Base-by-base conservation (phyloP, 1,284 basidiomycete genomes). In the Boletus subluridellus region DNA sequence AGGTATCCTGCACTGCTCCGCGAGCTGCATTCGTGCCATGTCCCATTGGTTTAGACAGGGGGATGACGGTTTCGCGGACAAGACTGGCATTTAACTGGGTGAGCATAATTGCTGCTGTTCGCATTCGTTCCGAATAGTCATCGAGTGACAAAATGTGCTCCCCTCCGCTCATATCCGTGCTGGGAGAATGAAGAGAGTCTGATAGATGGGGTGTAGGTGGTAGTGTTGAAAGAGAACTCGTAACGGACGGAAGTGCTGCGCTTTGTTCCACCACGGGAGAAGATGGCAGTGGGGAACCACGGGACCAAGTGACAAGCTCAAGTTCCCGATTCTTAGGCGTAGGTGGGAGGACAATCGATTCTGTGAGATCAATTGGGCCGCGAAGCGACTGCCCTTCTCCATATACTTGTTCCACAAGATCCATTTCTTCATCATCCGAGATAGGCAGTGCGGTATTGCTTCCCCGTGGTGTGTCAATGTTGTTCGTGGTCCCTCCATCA, bases 81-180 rank as follows among this genome's bases (percentile, higher is more conserved):
- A 92, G 79, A 60, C 86, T 95, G 1, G 93, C 87, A 66, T 95
- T 98, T 46, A 99, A 83, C 76, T 99, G 96, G 1, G 96, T 90
- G 26, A 99, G 86, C 96, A 99, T 98, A 66, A 99, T 89, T 4
- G 97, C 96, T 1, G 96, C 96, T 11, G 95, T 98, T 15, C 94
- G 87, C 96, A 99, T 99, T 46, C 96, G 86, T 68, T 98, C 93
- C 0, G 96, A 96, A 72, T 99, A 99, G 66, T 99, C 96, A 69
- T 99, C 95, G 34, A 99, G 78, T 2, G 88, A 89, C 21, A 85
- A 66, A 24, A 63, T 50, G n/a, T 52, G 50, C 42, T 72, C 73
- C 38, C 48, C 54, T 54, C 48, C 58, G 17, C 45, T 53, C 9
- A 46, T 5, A 37, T n/a, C 42, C 5, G 35, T 54, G 32, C 37